phyloP scores from a whole-genome alignment of 2,329 filamentous ascomycete genomes.

The Dactylella cylindrospora region DNA sequence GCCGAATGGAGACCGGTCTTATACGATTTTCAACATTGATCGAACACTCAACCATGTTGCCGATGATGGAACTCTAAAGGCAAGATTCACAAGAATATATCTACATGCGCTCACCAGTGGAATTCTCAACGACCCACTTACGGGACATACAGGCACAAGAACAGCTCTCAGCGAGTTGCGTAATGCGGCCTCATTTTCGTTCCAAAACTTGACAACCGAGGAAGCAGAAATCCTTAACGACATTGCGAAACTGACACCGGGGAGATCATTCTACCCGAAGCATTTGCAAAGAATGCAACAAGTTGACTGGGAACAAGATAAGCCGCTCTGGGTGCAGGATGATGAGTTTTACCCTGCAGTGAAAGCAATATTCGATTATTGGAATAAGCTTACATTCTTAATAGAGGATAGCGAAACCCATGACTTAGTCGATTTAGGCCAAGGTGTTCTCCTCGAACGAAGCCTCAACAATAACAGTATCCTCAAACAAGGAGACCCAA shows the following conservation, averaged over 20 bases:
- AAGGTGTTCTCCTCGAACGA: conserved; percentile 7
- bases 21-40: conserved; percentile 58
- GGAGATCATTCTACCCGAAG: conserved; percentile 55
- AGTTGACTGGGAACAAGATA: conserved; percentile 52
- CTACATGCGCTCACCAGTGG: conserved; percentile 61
- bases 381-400: conserved; percentile 15
- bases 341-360: conserved; percentile 53
- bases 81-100: conserved; percentile 58
- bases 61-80: conserved; percentile 58
- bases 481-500: conserved; percentile 2
- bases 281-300: conserved; percentile 55
- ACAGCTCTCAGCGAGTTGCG: conserved; percentile 57
- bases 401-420: background rate
- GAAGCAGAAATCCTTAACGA: conserved; percentile 51
- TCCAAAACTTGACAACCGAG: conserved; percentile 52
- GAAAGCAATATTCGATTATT: conserved; percentile 51
- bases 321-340: conserved; percentile 55
- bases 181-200: conserved; percentile 58
- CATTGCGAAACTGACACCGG: conserved; percentile 55
- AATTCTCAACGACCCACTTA: conserved; percentile 58
- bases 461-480: conserved; percentile 16
- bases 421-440: background rate
- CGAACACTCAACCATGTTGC: conserved; percentile 56
- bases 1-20: conserved; percentile 45
- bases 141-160: conserved; percentile 59